Evolutionary conservation across 2,329 filamentous ascomycete species (phyloP), one percentile per base, ranked within the genome.

Genomic region (Fusarium lateritium): DNA sequence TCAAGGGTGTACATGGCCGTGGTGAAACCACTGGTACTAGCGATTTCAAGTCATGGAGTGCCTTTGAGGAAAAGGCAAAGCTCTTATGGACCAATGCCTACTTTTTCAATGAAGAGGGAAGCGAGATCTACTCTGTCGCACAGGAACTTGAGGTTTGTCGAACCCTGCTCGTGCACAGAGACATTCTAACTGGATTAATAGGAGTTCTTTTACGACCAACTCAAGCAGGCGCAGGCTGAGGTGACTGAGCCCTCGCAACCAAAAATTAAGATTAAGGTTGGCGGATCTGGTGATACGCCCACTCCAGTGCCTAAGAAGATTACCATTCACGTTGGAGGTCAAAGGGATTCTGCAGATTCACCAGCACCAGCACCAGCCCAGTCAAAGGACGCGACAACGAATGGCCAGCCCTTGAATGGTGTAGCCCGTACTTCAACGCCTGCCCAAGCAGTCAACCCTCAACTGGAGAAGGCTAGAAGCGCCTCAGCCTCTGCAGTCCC

Each of bases 81-180:
- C 85, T 93, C 53, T 89, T 98, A 43, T 98, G 94, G 94, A 87
- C 86, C 49, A 98, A 98, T 78, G 94, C 94, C 0, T 92, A 90
- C 74, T 91, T 91, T 62, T 98, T 95, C 83, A 98, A 98, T 71
- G 93, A 97, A 78, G 94, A 97, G 76, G 92, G 91, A 6, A 97
- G 94, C 75, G 91, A 94, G 17, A 94, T 97, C 52, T 93, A 90
- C 68, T 84, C 88, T 22, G 83, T 96, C 64, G 93, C 94, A 1
- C 88, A 90, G 49, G 90, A 96, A 62, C 87, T 98, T 8, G 91
- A 97, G 88, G 93, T 93, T 82, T 49, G 73, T 73, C 14, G 10
- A 6, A 7, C 15, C 4, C 13, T 13, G 26, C 8, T 38, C 6
- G 8, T 6, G 13, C 21, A 31, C 21, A 14, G 11, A 10, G 5